These are phyloP conservation scores for Iris pallida DNA, from an alignment of 116 monocot species.

Conservation along the genomic window DNA sequence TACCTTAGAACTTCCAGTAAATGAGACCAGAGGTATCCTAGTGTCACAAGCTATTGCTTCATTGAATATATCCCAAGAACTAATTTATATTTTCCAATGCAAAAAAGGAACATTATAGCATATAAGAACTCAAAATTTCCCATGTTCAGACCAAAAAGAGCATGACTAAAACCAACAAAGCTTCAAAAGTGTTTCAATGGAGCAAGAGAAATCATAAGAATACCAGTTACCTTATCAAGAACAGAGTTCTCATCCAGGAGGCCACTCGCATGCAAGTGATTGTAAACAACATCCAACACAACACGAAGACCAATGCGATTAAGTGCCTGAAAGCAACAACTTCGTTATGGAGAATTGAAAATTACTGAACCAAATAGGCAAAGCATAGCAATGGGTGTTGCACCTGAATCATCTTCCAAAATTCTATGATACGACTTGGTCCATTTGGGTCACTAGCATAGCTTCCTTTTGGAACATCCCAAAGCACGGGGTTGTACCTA, in stretches of 20 bases:
- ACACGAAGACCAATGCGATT: conserved; percentile 81
- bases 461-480: conserved; percentile 93
- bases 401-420: conserved; percentile 88
- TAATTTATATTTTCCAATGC: too few species aligned
- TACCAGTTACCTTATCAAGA: too few species aligned
- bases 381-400: neutral
- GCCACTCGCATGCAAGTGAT: too few species aligned
- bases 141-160: too few species aligned
- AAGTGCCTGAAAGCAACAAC: conserved; percentile 47
- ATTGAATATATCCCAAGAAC: too few species aligned
- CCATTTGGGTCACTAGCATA: conserved; percentile 70
- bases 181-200: too few species aligned
- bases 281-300: conserved; percentile 90
- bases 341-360: neutral
- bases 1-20: conserved; percentile 94
- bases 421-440: conserved; percentile 66
- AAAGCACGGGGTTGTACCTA: conserved; percentile 88
- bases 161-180: too few species aligned
- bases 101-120: too few species aligned
- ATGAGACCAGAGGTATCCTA: conserved; percentile 81
- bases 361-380: neutral
- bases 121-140: too few species aligned
- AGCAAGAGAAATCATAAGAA: too few species aligned
- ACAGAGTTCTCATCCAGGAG: too few species aligned
- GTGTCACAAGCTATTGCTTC: conserved; percentile 76